Base-by-base conservation (phyloP, 768 basidiomycete genomes). In the Holtermannia corniformis region DNA sequence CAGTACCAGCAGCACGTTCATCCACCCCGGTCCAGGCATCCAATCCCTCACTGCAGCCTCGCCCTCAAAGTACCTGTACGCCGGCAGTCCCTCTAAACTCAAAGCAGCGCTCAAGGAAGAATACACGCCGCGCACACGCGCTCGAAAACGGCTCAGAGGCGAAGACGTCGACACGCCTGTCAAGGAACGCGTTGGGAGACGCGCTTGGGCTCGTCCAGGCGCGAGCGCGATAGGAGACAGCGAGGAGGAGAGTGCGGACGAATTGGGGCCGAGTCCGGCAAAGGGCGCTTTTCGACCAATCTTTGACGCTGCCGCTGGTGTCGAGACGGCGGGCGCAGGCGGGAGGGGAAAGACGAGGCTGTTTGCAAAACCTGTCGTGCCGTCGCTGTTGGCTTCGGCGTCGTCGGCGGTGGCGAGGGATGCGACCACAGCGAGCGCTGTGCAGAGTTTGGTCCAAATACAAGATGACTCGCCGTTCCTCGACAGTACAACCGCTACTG, bases 101-200 rank as follows among this genome's bases (percentile, higher is more conserved):
- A 62, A 58, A 43, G 58, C 61, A 44, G 54, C 64, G 21, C 48
- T 68, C 5, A n/a, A 22, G n/a, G 20, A 16, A 14, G 58, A 45
- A 20, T 59, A 63, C 13, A 68, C 66, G 22, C 66, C 66, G 1
- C 32, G 66, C 23, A 68, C 66, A 3, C 51, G 57, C 47, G 66
- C 66, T 13, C 47, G 66, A 24, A 64, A 62, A 44, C 49, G 66
- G 23, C 49, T 67, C 16, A 53, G 52, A 25, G 66, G 66, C 7
- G 66, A 68, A 41, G 26, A 43, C 19, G 59, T 68, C 40, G 66
- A 65, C 52, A 68, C 66, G 4, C 66, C 66, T 23, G 37, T 57
- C 2, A 68, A 68, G 42, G 57, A 61, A 10, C 51, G 50, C 21
- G 16, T 27, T 10, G 41, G 50, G 26, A 49, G 57, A 45, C 32